Base-by-base conservation (phyloP, 2,329 filamentous ascomycete genomes). In the Alternaria triticina region DNA sequence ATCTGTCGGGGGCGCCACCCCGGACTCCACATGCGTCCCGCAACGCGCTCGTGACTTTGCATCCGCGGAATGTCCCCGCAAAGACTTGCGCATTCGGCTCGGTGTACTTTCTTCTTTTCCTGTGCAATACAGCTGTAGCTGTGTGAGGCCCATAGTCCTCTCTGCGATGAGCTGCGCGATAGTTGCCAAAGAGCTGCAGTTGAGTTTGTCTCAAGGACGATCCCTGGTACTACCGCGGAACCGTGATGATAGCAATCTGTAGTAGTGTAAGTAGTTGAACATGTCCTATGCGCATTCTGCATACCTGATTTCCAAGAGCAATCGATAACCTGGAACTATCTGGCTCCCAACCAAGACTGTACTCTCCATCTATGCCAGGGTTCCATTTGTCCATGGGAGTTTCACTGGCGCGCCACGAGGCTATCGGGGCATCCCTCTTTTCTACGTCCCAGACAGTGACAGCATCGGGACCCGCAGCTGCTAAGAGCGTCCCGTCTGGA, bases 401-500 rank as follows among this genome's bases (percentile, higher is more conserved):
- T 15, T 76, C 71, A 30, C 73, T 72, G 30, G 75, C 74, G 22
- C 72, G 75, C 79, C 79, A 81, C 22, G 66, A 72, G 9, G 77
- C 79, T 46, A 79, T 70, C 12, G 78, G 76, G 10, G 74, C 70
- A 7, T 79, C 77, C 28, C 75, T 69, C 52, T 73, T 75, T 36
- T 77, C 74, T 3, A 79, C 61, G 54, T 78, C 73, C 83, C 83
- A 85, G n/a, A 85, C 74, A 6, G 81, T 81, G 11, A 84, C 77
- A 7, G 79, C 74, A 61, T 83, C 81, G 7, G 76, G 77, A 3
- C 82, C 81, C 8, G 79, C 82, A 17, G 82, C 80, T 10, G 83
- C 83, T 8, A 85, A 70, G 30, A 82, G 72, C 5, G 64, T 66
- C 11, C 82, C 82, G 54, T 82, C 76, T 3, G 82, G 81, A 1